These are phyloP conservation scores for Pseudoturritis turrita DNA, from an alignment of 345 rosid genomes.

Conservation along the genomic window DNA sequence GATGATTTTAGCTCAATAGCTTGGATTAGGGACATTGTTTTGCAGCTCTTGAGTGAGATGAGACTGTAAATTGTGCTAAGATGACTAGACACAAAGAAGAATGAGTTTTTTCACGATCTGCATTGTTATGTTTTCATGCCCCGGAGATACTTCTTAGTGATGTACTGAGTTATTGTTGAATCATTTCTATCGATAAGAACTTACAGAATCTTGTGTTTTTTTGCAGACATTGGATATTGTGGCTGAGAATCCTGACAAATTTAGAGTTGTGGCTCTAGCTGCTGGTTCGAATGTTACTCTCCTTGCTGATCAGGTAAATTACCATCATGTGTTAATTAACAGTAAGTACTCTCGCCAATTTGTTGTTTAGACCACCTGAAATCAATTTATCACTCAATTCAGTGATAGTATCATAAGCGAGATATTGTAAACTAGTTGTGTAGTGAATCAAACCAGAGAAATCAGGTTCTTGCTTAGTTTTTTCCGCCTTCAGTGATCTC, in stretches of 20 bases:
- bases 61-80: neutral
- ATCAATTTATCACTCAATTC: neutral
- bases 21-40: neutral
- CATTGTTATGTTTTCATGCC: neutral
- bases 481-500: neutral
- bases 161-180: neutral
- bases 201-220: neutral
- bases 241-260: slow-evolving; percentile 85
- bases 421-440: neutral
- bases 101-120: neutral
- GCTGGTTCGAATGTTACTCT: slow-evolving; percentile 96
- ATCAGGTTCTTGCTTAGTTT: neutral
- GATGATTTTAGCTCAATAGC: neutral
- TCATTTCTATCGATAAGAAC: neutral
- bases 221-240: slow-evolving; percentile 87
- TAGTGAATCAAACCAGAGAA: neutral
- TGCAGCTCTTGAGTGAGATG: neutral
- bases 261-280: slow-evolving; percentile 86
- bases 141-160: neutral
- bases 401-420: neutral
- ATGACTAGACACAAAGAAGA: neutral
- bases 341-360: neutral
- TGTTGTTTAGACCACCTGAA: neutral
- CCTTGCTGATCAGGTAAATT: slow-evolving; percentile 85
- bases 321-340: neutral